phyloP scores from a whole-genome alignment of 108 stramenopile genomes.

The Cyclotella baltica region DNA sequence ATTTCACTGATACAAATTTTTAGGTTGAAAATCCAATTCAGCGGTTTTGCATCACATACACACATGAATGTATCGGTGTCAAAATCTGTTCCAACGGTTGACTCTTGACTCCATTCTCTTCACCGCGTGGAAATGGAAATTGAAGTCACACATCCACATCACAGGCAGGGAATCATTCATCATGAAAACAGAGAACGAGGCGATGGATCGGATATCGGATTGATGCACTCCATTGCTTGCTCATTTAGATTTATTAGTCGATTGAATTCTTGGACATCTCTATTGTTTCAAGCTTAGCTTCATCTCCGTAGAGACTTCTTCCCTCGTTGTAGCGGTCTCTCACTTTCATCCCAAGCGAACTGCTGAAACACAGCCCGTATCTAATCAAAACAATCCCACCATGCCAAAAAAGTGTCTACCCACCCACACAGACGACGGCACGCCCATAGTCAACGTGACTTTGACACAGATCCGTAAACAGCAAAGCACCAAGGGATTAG shows the following conservation, averaged over 20 bases:
- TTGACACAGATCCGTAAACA: conserved; percentile 45
- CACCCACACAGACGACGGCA: conserved; percentile 50
- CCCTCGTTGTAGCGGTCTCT: too few species aligned
- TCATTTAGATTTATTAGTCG: not conserved
- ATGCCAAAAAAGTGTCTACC: conserved; percentile 16
- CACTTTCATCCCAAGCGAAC: not conserved
- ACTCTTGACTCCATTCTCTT: too few species aligned
- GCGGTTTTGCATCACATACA: too few species aligned
- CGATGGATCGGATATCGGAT: not conserved
- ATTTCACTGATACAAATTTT: too few species aligned
- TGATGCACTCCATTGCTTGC: not conserved
- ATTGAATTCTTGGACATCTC: not conserved
- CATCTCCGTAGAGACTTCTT: not conserved
- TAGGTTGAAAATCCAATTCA: too few species aligned
- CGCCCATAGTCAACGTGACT: conserved; percentile 46
- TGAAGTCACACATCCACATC: too few species aligned
- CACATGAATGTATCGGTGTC: too few species aligned
- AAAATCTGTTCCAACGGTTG: too few species aligned
- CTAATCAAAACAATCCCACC: not conserved
- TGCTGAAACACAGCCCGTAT: not conserved
- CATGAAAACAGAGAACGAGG: too few species aligned
- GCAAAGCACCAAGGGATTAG: conserved; percentile 14
- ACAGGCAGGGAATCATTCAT: too few species aligned
- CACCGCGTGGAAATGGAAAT: too few species aligned
- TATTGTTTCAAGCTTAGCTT: not conserved